Percentiles rank a stretch among this genome's conserved stretches.
These are phyloP conservation scores for Populus euphratica DNA, from an alignment of 345 rosid genomes.

Conservation along the genomic window DNA sequence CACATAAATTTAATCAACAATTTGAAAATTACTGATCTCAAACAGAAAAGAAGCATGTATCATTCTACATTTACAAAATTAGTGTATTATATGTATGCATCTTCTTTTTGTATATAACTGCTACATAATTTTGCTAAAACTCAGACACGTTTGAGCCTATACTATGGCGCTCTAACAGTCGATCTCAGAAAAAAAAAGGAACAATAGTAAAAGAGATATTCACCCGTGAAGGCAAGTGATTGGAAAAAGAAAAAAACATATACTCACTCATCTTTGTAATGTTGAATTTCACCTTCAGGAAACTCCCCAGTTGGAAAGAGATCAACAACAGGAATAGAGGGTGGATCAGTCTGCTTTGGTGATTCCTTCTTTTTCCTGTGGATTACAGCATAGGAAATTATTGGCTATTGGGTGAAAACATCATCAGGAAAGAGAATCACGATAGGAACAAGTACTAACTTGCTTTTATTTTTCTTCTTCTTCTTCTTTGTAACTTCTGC, in stretches of 20 bases:
- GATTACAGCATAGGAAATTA: constrained; percentile 12
- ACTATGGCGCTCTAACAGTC: background rate
- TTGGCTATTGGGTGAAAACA: background rate
- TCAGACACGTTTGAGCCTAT: constrained; percentile 1
- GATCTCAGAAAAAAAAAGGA: background rate
- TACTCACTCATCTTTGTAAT: constrained; percentile 89
- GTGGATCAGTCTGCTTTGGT: constrained; percentile 80
- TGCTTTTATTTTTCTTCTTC: constrained; percentile 95
- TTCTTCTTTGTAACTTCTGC: constrained; percentile 79
- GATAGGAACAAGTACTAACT: constrained; percentile 45
- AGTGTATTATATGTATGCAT: background rate
- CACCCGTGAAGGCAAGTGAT: background rate
- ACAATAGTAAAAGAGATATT: background rate
- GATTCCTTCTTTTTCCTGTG: constrained; percentile 80
- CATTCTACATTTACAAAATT: background rate
- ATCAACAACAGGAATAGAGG: constrained; percentile 63
- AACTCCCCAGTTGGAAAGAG: constrained; percentile 93
- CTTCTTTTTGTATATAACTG: background rate
- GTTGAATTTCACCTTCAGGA: constrained; percentile 98
- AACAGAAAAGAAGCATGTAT: background rate
- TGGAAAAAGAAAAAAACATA: constrained; percentile 1
- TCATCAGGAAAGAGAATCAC: background rate
- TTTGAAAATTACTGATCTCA: background rate
- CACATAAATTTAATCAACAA: background rate
- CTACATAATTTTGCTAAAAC: background rate